Percentiles rank a stretch among this genome's conserved stretches.
Evolutionary conservation across 1,284 basidiomycete genomes (phyloP).

Genomic region (Naganishia sp.): DNA sequence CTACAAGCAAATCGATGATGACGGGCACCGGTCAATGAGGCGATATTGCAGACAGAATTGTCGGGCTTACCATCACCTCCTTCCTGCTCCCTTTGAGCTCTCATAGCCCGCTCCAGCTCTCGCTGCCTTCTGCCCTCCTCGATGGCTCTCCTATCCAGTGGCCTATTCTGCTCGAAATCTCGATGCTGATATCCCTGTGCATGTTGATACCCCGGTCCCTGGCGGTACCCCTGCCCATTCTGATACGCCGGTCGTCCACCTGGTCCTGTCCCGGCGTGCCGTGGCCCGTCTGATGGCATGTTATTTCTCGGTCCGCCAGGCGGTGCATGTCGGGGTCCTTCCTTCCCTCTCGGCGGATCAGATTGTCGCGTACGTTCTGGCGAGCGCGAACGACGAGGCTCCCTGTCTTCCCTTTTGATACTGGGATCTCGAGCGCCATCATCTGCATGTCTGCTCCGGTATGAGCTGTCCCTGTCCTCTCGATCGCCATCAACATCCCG

Average conservation of each 20-base stretch:
- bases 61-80: constrained; percentile 16
- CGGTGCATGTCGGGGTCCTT: not conserved
- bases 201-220: not conserved
- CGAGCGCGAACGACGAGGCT: constrained; percentile 3
- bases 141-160: constrained; percentile 42
- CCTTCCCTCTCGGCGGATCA: constrained; percentile 7
- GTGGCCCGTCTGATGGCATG: not conserved
- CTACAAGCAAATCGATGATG: not conserved
- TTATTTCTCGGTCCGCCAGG: constrained; percentile 1
- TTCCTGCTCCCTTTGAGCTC: constrained; percentile 20
- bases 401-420: constrained; percentile 2
- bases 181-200: not conserved
- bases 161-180: constrained; percentile 11
- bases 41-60: not conserved
- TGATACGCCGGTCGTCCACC: no score
- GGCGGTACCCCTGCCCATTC: not conserved
- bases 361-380: constrained; percentile 6
- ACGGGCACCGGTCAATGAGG: not conserved
- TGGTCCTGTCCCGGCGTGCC: not conserved
- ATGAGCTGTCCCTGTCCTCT: constrained; percentile 34
- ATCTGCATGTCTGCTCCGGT: constrained; percentile 11
- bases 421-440: not conserved
- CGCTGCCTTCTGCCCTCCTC: constrained; percentile 51
- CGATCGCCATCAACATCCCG: constrained; percentile 32
- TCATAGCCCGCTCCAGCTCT: constrained; percentile 39